These are phyloP conservation scores for Scheffersomyces lignosus DNA, from an alignment of 805 yeast genomes.

Conservation along the genomic window DNA sequence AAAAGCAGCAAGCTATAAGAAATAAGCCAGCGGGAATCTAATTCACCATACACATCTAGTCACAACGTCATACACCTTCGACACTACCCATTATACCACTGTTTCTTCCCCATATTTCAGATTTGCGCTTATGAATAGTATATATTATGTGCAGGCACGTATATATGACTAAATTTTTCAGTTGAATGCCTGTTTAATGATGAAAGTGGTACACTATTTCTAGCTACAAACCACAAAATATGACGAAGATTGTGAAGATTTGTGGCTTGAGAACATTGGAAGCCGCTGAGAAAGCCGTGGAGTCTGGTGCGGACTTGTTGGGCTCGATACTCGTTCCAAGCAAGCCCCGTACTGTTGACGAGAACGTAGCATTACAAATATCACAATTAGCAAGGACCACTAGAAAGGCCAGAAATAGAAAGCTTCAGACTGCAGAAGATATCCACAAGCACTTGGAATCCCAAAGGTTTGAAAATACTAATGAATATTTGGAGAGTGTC, in stretches of 20 bases:
- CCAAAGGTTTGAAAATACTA: constrained; percentile 10
- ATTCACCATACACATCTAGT: too few species aligned
- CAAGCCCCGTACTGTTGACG: constrained; percentile 65
- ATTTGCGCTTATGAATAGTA: too few species aligned
- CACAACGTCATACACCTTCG: too few species aligned
- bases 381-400: constrained; percentile 25
- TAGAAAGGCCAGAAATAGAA: constrained; percentile 15
- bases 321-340: constrained; percentile 90
- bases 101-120: too few species aligned
- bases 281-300: constrained; percentile 71
- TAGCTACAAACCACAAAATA: constrained; percentile 1
- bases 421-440: constrained; percentile 20
- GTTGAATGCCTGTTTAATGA: too few species aligned
- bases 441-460: constrained; percentile 12
- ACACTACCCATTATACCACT: too few species aligned
- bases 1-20: too few species aligned
- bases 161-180: too few species aligned
- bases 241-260: constrained; percentile 61
- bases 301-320: constrained; percentile 68
- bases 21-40: too few species aligned
- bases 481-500: constrained; percentile 34
- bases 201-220: too few species aligned
- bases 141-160: too few species aligned
- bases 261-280: constrained; percentile 76
- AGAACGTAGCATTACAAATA: constrained; percentile 27